phyloP scores from a whole-genome alignment of 352 stramenopile genomes.

The Pythium oligandrum region DNA sequence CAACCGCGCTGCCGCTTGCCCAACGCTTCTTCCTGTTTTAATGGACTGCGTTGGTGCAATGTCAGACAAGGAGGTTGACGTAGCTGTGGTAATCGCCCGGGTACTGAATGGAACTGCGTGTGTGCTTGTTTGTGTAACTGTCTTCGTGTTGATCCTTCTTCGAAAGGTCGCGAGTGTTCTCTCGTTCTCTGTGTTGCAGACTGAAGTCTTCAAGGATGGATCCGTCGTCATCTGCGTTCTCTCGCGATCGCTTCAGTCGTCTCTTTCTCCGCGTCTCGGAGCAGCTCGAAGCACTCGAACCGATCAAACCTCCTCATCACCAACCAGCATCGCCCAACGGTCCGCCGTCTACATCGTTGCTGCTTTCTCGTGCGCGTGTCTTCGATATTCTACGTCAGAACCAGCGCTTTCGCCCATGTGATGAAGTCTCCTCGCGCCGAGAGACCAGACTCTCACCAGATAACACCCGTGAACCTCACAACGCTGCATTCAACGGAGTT shows the following conservation, averaged over 20 bases:
- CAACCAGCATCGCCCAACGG: neutral
- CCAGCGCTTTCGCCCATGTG: slow-evolving; percentile 16
- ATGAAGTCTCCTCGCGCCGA: slow-evolving; percentile 2
- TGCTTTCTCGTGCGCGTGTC: slow-evolving; percentile 8
- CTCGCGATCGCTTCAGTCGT: neutral
- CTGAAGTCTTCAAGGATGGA: no score
- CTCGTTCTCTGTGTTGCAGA: no score
- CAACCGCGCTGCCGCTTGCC: slow-evolving; percentile 82
- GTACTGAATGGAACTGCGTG: no score
- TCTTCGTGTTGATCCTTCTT: no score
- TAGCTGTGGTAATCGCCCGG: no score
- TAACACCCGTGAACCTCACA: neutral
- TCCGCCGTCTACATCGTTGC: slow-evolving; percentile 1
- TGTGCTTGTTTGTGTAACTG: no score
- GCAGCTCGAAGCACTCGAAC: slow-evolving; percentile 30
- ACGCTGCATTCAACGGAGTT: neutral
- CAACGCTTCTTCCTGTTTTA: slow-evolving; percentile 95
- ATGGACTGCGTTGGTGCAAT: slow-evolving; percentile 3
- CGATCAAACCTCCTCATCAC: neutral
- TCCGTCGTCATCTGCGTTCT: neutral
- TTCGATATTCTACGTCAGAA: slow-evolving; percentile 10
- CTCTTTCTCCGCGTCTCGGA: slow-evolving; percentile 17
- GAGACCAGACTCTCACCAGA: neutral
- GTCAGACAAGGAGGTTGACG: neutral
- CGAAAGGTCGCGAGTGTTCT: no score